Percentiles rank a stretch among this genome's conserved stretches.
Conservation (phyloP, 2,329 filamentous ascomycete species). For the Fragosphaeria purpurea region DNA sequence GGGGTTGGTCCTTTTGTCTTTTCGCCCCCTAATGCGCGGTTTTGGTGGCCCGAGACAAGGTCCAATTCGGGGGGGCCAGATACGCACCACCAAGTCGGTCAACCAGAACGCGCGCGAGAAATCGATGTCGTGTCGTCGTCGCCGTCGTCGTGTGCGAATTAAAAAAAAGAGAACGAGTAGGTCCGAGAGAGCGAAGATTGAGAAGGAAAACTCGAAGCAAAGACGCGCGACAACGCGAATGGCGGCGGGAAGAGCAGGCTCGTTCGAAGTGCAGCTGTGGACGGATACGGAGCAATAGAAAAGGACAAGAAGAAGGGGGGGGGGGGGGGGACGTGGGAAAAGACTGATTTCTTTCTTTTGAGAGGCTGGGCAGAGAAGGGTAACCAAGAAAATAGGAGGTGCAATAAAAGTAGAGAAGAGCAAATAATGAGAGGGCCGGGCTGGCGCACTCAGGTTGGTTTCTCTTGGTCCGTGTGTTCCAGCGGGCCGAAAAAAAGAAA, state of each 20-base stretch:
- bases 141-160: neutral
- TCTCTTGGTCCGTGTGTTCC: too few species aligned
- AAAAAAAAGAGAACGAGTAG: neutral
- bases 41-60: slow-evolving; percentile 9
- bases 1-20: neutral
- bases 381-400: too few species aligned
- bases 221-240: slow-evolving; percentile 3
- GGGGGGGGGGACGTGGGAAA: too few species aligned
- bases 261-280: too few species aligned
- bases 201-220: neutral
- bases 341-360: neutral
- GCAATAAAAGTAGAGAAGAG: neutral
- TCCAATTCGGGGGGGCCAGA: slow-evolving; percentile 1
- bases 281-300: too few species aligned
- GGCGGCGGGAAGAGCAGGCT: neutral
- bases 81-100: neutral
- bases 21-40: slow-evolving; percentile 8
- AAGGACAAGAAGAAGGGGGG: too few species aligned
- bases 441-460: neutral
- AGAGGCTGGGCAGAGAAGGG: neutral
- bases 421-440: neutral
- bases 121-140: too few species aligned
- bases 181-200: too few species aligned
- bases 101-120: neutral
- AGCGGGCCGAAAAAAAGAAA: neutral